Percentiles rank a stretch among this genome's conserved stretches.
Conservation (phyloP, 2,329 filamentous ascomycete species). For the Sporothrix globosa region DNA sequence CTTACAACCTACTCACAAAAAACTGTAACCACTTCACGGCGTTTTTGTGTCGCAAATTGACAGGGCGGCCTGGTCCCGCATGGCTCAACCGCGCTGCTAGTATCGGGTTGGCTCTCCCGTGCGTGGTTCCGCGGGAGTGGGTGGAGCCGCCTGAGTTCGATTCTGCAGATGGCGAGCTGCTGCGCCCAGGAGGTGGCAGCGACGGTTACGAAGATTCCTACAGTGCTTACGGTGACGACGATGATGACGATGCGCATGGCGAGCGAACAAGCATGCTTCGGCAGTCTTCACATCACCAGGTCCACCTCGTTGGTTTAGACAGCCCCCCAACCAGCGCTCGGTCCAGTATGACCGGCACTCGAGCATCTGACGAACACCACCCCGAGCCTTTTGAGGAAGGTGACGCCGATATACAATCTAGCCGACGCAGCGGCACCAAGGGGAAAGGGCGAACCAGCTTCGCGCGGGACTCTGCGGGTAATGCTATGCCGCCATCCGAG, state of each 20-base stretch:
- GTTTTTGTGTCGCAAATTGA: slow-evolving; percentile 73
- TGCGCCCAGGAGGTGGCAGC: slow-evolving; percentile 56
- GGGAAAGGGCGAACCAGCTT: slow-evolving; percentile 48
- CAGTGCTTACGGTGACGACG: slow-evolving; percentile 47
- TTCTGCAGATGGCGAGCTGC: slow-evolving; percentile 69
- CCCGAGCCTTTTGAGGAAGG: slow-evolving; percentile 40
- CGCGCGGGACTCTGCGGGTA: slow-evolving; percentile 55
- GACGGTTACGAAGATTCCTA: slow-evolving; percentile 60
- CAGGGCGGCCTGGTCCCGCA: slow-evolving; percentile 67
- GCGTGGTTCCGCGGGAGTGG: slow-evolving; percentile 81
- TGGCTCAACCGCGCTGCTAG: slow-evolving; percentile 86
- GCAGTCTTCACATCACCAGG: slow-evolving; percentile 39
- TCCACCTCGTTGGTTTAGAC: slow-evolving; percentile 38
- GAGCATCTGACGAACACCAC: slow-evolving; percentile 17
- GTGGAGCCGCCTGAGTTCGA: slow-evolving; percentile 77
- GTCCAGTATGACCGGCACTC: slow-evolving; percentile 7
- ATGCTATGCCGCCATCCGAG: slow-evolving; percentile 57
- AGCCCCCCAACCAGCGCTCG: slow-evolving; percentile 29
- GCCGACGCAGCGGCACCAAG: slow-evolving; percentile 47
- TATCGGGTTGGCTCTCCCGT: slow-evolving; percentile 78
- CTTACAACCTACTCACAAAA: slow-evolving; percentile 78
- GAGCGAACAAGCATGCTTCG: slow-evolving; percentile 44
- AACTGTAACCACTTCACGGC: slow-evolving; percentile 92
- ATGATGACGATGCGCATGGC: slow-evolving; percentile 50
- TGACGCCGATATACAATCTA: slow-evolving; percentile 52